Evolutionary conservation across 2,329 filamentous ascomycete genomes (phyloP).

Genomic region (Aureobasidium sp.): DNA sequence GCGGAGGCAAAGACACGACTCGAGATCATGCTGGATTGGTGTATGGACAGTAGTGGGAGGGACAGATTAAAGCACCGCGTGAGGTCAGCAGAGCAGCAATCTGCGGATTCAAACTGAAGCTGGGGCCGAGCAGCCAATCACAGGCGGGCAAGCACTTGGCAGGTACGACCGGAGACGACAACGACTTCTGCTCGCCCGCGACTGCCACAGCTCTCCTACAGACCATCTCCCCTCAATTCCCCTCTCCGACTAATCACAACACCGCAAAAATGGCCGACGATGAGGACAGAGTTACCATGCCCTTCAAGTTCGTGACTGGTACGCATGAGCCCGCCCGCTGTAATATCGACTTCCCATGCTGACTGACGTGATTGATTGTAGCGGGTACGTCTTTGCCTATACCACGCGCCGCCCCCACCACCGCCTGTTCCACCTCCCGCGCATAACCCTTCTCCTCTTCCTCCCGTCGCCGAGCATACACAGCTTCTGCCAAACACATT

Average conservation of each 20-base stretch:
- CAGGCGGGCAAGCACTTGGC: background rate
- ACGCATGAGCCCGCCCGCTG: slow-evolving; percentile 41
- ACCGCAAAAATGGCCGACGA: slow-evolving; percentile 81
- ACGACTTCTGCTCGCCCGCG: background rate
- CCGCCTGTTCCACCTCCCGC: background rate
- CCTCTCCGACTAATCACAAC: slow-evolving; percentile 19
- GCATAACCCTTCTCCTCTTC: background rate
- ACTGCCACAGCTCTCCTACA: background rate
- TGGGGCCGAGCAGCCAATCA: slow-evolving; percentile 10
- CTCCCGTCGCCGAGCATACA: background rate
- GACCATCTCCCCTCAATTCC: slow-evolving; percentile 8
- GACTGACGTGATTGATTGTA: slow-evolving; percentile 19
- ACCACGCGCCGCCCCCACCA: background rate
- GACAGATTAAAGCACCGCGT: background rate
- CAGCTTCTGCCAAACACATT: background rate
- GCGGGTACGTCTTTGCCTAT: slow-evolving; percentile 9
- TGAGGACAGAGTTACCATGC: slow-evolving; percentile 88
- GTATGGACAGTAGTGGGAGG: background rate
- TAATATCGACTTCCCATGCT: slow-evolving; percentile 23
- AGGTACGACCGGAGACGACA: slow-evolving; percentile 9
- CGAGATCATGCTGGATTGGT: slow-evolving; percentile 27
- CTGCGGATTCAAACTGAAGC: slow-evolving; percentile 1
- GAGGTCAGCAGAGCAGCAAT: slow-evolving; percentile 10
- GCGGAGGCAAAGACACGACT: slow-evolving; percentile 32
- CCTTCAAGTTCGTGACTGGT: slow-evolving; percentile 99